These are phyloP conservation scores for Metschnikowia continentalis DNA, from an alignment of 805 yeast species.

Conservation along the genomic window DNA sequence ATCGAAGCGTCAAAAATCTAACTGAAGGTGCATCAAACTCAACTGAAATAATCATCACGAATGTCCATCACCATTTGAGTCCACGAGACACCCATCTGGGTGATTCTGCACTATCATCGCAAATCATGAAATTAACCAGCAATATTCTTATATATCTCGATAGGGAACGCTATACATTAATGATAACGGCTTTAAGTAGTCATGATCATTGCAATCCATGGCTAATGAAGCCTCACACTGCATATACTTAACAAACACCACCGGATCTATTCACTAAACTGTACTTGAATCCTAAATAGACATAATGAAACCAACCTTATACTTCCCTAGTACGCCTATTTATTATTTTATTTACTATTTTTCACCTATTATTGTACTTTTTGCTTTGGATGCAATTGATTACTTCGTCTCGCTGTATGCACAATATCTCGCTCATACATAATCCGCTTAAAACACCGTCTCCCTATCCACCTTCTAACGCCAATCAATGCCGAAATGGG, in stretches of 20 bases:
- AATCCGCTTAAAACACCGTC: background rate
- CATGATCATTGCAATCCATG: background rate
- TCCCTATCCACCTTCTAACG: background rate
- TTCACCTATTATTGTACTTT: background rate
- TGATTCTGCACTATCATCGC: no score
- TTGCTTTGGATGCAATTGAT: background rate
- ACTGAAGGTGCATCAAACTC: background rate
- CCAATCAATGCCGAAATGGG: constrained; percentile 3
- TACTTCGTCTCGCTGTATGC: background rate
- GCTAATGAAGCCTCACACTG: background rate
- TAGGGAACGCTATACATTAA: background rate
- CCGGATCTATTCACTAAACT: background rate
- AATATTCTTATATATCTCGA: background rate
- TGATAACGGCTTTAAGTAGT: background rate
- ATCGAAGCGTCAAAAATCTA: background rate
- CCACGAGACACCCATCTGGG: no score
- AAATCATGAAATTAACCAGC: no score
- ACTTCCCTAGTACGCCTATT: background rate
- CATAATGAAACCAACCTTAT: no score
- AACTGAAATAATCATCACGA: background rate
- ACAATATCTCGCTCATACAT: background rate
- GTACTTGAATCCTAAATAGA: background rate
- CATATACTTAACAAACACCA: background rate
- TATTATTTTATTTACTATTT: background rate
- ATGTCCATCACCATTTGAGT: no score